Evolutionary conservation across 1,139 yeast species (phyloP), one percentile per base, ranked within the genome.

Genomic region (Yamadazyma friedrichii): DNA sequence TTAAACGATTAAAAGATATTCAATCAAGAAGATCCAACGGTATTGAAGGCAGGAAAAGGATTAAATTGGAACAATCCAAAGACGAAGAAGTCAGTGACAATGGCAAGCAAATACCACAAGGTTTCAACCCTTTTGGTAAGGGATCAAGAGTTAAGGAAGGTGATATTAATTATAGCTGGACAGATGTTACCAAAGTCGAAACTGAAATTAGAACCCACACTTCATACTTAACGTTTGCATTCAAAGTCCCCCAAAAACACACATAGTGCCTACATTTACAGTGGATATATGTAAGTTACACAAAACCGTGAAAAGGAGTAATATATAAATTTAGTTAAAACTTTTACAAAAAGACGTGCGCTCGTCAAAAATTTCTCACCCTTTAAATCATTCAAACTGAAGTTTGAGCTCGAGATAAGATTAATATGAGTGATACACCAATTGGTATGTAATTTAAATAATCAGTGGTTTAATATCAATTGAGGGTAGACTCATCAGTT

Each of bases 131-230:
- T 3, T 91, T 93, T 67, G 98, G 98, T 5, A 85, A 81, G 56
- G 91, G 93, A 5, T 64, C 70, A 43, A 76, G 96, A 51, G 75
- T 94, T 31, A 78, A 75, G 52, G 97, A 91, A 64, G 98, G 98
- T 39, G 97, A 93, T 54, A 79, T 71, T 9, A 74, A 74, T 5
- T 93, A 72, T 61, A 67, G 76, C 28, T 94, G 99, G 99, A 69
- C 74, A 46, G 76, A 88, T 49, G 94, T 91, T 17, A 82, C 96
- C 12, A 83, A 82, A 57, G 70, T 84, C 3, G 98, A 93, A 59
- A 56, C 82, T 3, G 98, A 93, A 55, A 74, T 93, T 54, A 93
- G 91, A 64, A 84, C 91, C 16, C 99, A 94, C 53, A 94, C 99
- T 0, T 88, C 97, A 1, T 94, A 88, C 58, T 68, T 94, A 57